Conservation (phyloP, 2,329 filamentous ascomycete genomes). For the Fusarium vanettenii region DNA sequence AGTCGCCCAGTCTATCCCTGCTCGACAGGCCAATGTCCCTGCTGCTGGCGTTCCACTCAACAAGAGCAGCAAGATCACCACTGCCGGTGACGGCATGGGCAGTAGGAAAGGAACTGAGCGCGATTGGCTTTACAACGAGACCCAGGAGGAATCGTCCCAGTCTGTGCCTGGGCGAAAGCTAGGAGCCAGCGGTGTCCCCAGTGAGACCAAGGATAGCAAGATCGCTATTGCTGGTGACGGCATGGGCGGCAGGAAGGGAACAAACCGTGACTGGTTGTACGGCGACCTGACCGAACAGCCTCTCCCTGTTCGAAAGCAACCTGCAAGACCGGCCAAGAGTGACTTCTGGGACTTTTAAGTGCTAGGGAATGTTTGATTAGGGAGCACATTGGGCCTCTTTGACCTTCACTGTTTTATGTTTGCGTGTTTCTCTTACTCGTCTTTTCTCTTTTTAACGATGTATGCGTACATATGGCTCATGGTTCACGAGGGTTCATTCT, state of each 20-base stretch:
- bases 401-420: not conserved
- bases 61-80: conserved; percentile 49
- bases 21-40: conserved; percentile 28
- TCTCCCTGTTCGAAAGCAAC: conserved; percentile 52
- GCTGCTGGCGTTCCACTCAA: conserved; percentile 24
- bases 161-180: conserved; percentile 51
- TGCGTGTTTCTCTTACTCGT: not conserved
- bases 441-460: conserved; percentile 2
- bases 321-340: conserved; percentile 49
- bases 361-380: conserved; percentile 13
- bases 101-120: conserved; percentile 64
- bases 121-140: conserved; percentile 68
- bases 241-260: conserved; percentile 71
- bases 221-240: conserved; percentile 68
- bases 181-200: conserved; percentile 15
- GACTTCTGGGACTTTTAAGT: conserved; percentile 62
- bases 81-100: conserved; percentile 74
- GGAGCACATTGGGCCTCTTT: not conserved
- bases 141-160: conserved; percentile 50
- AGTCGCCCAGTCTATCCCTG: conserved; percentile 37
- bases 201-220: conserved; percentile 25
- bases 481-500: conserved; percentile 18
- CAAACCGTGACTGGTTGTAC: conserved; percentile 67
- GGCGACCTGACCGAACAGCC: conserved; percentile 57
- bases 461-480: conserved; percentile 14